Conservation (phyloP, 805 yeast genomes). For the Groenewaldozyma salmanticensis region DNA sequence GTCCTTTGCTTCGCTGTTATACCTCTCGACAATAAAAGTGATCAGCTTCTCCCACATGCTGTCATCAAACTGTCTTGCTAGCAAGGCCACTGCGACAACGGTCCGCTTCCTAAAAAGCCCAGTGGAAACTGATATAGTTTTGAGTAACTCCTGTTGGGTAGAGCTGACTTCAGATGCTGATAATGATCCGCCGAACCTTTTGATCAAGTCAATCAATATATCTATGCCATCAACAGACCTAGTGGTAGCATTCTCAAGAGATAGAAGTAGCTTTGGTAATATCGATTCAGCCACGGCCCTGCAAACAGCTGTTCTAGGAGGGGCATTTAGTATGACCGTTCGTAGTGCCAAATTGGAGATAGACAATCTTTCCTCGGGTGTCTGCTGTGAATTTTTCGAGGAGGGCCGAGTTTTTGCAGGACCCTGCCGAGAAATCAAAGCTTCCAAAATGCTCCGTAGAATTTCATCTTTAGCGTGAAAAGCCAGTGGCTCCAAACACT, state of each 20-base stretch:
- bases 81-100: conserved; percentile 37
- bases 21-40: conserved; percentile 9
- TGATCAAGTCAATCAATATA: conserved; percentile 46
- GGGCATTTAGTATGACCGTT: conserved; percentile 21
- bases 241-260: conserved; percentile 3
- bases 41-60: conserved; percentile 21
- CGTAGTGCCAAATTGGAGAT: conserved; percentile 27
- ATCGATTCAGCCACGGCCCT: conserved; percentile 19
- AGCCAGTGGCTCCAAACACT: conserved; percentile 25
- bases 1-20: conserved; percentile 7
- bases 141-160: conserved; percentile 26
- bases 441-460: conserved; percentile 5
- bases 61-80: conserved; percentile 26
- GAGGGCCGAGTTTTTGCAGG: conserved; percentile 1
- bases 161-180: conserved; percentile 27
- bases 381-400: neutral
- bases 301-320: conserved; percentile 18
- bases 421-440: conserved; percentile 2
- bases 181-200: conserved; percentile 38
- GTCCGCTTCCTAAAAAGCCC: conserved; percentile 44
- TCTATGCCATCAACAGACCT: conserved; percentile 47
- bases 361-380: conserved; percentile 23
- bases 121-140: conserved; percentile 28
- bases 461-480: conserved; percentile 4
- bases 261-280: conserved; percentile 15